A percentile compares a stretch with the other conserved stretches of the same genome.
phyloP scores from a whole-genome alignment of 2,329 filamentous ascomycete species.

The Colletotrichum navitas region DNA sequence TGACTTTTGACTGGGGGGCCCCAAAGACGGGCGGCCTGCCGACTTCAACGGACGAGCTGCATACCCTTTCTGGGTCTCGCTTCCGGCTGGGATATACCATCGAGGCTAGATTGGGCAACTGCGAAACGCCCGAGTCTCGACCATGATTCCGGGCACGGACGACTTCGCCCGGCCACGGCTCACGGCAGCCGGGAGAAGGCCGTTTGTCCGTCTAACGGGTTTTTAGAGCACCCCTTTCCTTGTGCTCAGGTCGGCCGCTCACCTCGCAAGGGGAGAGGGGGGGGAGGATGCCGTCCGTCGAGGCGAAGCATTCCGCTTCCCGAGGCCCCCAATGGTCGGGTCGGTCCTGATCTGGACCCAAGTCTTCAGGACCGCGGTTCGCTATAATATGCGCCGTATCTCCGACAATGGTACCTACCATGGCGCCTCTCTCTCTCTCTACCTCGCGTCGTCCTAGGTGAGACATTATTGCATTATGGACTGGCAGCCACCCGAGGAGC shows the following conservation, averaged over 20 bases:
- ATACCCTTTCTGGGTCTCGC: not conserved
- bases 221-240: not conserved
- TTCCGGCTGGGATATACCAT: not conserved
- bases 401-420: not conserved
- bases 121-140: not conserved
- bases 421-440: not conserved
- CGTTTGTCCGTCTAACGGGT: not conserved
- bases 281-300: not conserved
- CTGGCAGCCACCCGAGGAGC: not conserved
- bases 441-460: not conserved
- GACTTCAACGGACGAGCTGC: not conserved
- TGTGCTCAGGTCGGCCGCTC: not conserved
- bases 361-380: not conserved
- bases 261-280: not conserved
- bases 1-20: not conserved
- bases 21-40: too few species aligned
- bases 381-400: not conserved
- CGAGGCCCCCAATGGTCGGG: not conserved
- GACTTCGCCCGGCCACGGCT: not conserved
- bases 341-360: not conserved
- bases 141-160: constrained; percentile 19
- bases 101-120: not conserved
- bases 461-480: not conserved
- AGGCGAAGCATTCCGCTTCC: not conserved
- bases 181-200: not conserved